These are phyloP conservation scores for Gymnopilus junonius DNA, from an alignment of 768 basidiomycete species.

Conservation along the genomic window DNA sequence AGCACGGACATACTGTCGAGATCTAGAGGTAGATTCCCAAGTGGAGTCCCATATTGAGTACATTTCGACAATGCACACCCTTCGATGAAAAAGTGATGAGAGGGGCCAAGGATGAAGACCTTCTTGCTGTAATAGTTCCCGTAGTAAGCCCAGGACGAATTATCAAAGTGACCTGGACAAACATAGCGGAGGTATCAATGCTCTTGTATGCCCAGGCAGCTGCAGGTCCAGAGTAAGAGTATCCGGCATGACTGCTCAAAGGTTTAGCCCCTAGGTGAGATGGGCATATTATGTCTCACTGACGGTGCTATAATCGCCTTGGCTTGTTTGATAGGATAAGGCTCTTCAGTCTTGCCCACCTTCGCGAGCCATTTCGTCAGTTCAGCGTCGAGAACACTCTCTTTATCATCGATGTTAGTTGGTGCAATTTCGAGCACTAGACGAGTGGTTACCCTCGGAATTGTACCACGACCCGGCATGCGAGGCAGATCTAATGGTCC, in stretches of 20 bases:
- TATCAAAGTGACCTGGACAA: constrained; percentile 31
- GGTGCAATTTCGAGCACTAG: not conserved
- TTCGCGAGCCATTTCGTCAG: constrained; percentile 65
- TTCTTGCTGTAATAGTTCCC: constrained; percentile 65
- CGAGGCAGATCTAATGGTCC: constrained; percentile 56
- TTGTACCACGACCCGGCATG: constrained; percentile 96
- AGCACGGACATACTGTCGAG: constrained; percentile 62
- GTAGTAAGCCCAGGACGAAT: constrained; percentile 3
- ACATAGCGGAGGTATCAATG: constrained; percentile 86
- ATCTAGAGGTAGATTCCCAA: constrained; percentile 84
- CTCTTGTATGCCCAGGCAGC: constrained; percentile 97
- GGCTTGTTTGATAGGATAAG: constrained; percentile 69
- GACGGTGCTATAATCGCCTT: constrained; percentile 96
- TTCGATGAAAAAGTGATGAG: constrained; percentile 88
- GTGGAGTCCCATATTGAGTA: constrained; percentile 78
- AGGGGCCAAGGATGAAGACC: constrained; percentile 94
- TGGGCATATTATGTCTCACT: constrained; percentile 33
- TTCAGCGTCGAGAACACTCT: constrained; percentile 57
- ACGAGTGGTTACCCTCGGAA: constrained; percentile 53
- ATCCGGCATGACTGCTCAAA: constrained; percentile 85
- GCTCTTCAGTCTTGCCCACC: constrained; percentile 47
- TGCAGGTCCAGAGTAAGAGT: constrained; percentile 89
- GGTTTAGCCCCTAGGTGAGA: not conserved
- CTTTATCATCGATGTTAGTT: constrained; percentile 40
- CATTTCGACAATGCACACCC: constrained; percentile 89